Base-by-base conservation (phyloP, 257 asterid species). In the Solanum bulbocastanum region DNA sequence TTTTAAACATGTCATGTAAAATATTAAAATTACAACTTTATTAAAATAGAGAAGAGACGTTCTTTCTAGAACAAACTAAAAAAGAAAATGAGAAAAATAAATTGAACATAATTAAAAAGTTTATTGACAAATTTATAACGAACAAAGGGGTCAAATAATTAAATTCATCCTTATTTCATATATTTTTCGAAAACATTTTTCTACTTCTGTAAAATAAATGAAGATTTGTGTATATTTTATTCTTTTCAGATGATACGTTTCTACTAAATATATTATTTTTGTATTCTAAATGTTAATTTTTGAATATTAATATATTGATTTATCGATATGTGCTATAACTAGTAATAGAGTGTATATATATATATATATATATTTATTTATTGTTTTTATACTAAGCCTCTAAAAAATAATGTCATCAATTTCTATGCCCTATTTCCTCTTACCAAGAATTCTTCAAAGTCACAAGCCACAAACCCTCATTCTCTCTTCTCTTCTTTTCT, bases 401-500 rank as follows among this genome's bases (percentile, higher is more conserved):
- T 2, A 68, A 8, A 73, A 86, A 78, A n/a, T n/a, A 27, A 89
- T 89, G 88, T 90, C 93, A 89, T 90, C 91, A 88, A 66, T 90
- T 90, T 62, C 92, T 78, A 92, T 88, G 90, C 88, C 30, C 87
- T 39, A 62, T 84, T 36, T 74, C 10, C 73, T 16, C 88, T 36
- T 85, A 30, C 85, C 85, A 81, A 44, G 65, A 42, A 88, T 88
- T 42, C 91, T 83, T 86, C 90, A 90, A 87, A 91, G 69, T 56
- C 56, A 39, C 87, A 52, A 76, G 22, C 44, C 27, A 25, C 87
- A 78, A 84, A 56, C 35, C 22, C 76, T 60, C 23, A 13, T 27
- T 49, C 44, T n/a, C 86, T n/a, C 52, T n/a, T n/a, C 30, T 30
- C 30, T 71, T 76, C 56, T 84, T 74, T 83, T 37, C 90, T 87